These are phyloP conservation scores for Trapa bicornis DNA, from an alignment of 345 rosid species.

Conservation along the genomic window DNA sequence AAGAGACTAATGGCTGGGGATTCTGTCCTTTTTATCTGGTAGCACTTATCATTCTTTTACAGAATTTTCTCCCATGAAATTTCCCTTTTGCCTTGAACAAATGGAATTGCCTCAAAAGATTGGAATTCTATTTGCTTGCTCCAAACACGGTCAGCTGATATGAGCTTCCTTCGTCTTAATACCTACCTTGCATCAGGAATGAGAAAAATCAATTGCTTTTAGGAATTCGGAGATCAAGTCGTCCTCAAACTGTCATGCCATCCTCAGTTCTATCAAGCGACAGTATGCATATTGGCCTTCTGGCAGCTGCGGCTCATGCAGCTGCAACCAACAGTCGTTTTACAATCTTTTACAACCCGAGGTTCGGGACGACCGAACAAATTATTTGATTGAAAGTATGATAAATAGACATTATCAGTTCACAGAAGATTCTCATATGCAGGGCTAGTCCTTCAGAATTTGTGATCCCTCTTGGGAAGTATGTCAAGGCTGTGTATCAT, in stretches of 20 bases:
- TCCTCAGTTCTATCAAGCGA: constrained; percentile 41
- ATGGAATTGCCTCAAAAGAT: background rate
- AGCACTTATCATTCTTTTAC: background rate
- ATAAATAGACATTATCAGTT: background rate
- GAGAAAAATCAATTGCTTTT: constrained; percentile 15
- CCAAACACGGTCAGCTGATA: background rate
- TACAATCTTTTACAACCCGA: constrained; percentile 37
- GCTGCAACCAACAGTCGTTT: constrained; percentile 38
- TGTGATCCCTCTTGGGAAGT: constrained; percentile 45
- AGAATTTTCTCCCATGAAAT: background rate
- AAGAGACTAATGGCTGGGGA: constrained; percentile 44
- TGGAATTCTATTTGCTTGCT: background rate
- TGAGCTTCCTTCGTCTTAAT: background rate
- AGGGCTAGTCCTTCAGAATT: constrained; percentile 59
- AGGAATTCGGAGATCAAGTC: constrained; percentile 38
- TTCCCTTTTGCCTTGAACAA: background rate
- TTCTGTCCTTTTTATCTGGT: constrained; percentile 41
- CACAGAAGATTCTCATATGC: constrained; percentile 15
- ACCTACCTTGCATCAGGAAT: constrained; percentile 15
- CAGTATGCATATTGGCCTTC: constrained; percentile 47
- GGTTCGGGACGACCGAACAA: constrained; percentile 12
- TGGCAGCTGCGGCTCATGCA: constrained; percentile 47
- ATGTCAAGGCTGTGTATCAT: constrained; percentile 40
- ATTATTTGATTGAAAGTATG: background rate
- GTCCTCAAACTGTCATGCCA: constrained; percentile 38